Conservation (phyloP, 345 rosid species). For the Hibiscus mutabilis region DNA sequence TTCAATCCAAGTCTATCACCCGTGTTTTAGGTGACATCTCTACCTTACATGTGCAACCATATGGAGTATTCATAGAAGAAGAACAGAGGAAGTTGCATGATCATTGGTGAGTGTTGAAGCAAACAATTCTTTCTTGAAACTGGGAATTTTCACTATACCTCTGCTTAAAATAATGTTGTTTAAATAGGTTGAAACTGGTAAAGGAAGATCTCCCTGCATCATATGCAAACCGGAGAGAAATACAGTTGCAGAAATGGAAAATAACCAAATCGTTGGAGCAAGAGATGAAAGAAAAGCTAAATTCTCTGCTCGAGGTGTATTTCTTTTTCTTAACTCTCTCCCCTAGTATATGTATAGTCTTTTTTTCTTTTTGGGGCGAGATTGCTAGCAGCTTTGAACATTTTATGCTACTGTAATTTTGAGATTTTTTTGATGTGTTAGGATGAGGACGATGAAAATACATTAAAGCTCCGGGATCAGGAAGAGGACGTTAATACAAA, state of each 20-base stretch:
- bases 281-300: slow-evolving; percentile 47
- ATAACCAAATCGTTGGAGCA: slow-evolving; percentile 46
- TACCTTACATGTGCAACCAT: slow-evolving; percentile 67
- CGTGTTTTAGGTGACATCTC: slow-evolving; percentile 65
- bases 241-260: slow-evolving; percentile 42
- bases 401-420: not conserved
- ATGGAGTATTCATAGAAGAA: slow-evolving; percentile 83
- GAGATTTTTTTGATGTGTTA: slow-evolving; percentile 14
- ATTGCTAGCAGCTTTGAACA: not conserved
- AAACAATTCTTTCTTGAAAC: slow-evolving; percentile 7
- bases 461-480: not conserved
- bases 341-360: not conserved
- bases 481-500: slow-evolving; percentile 21
- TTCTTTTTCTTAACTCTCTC: not conserved
- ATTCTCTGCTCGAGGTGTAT: slow-evolving; percentile 44
- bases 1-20: slow-evolving; percentile 63
- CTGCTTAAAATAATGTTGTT: slow-evolving; percentile 10
- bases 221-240: slow-evolving; percentile 57
- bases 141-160: slow-evolving; percentile 9
- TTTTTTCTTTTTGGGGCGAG: not conserved
- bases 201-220: slow-evolving; percentile 62
- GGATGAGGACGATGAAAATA: slow-evolving; percentile 23
- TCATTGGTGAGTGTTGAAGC: slow-evolving; percentile 65
- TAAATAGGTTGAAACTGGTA: slow-evolving; percentile 61
- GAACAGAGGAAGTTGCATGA: slow-evolving; percentile 70